Base-by-base conservation (phyloP, 2,329 filamentous ascomycete species). In the Scopulariopsis brevicaulis region DNA sequence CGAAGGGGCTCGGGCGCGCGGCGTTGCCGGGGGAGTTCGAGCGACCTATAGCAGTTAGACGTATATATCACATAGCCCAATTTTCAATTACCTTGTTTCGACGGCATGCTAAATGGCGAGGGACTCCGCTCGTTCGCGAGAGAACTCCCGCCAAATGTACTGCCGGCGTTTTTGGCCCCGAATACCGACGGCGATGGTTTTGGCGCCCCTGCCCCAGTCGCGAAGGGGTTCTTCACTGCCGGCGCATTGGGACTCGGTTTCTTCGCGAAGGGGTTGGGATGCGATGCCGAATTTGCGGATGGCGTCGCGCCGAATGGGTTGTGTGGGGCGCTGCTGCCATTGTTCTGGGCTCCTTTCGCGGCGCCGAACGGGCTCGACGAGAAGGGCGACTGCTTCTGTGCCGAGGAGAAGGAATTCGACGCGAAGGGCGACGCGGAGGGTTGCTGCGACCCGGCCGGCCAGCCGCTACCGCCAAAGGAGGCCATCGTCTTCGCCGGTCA, bases 221-320 rank as follows among this genome's bases (percentile, higher is more conserved):
- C 51, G 18, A 58, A 58, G 2, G 57, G 52, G 28, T 55, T 58
- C 14, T 54, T 54, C 14, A 55, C 32, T 6, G 28, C 25, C 25
- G 53, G 32, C 10, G 57, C 20, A 12, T 24, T 15, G 15, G 52
- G 14, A 6, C 52, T 43, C 3, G 57, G 46, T 24, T 34, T 32
- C 7, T 40, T 14, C n/a, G 53, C 57, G n/a, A 59, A 59, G 18
- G 57, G 57, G 40, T 59, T 59, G n/a, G 53, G 48, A 18, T 32
- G 43, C 18, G 57, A 25, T 20, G 52, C 20, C 20, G 52, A 34
- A 14, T 53, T 11, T 11, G 22, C 8, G 2, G 35, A 34, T 4
- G 64, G 62, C 55, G 58, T 65, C 53, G 62, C 60, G 57, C 69
- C 70, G 65, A 73, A 73, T 22, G 69, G 70, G 60, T 71, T 73